Evolutionary conservation across 2,329 filamentous ascomycete genomes (phyloP).

Genomic region (Paraphaeosphaeria minitans): DNA sequence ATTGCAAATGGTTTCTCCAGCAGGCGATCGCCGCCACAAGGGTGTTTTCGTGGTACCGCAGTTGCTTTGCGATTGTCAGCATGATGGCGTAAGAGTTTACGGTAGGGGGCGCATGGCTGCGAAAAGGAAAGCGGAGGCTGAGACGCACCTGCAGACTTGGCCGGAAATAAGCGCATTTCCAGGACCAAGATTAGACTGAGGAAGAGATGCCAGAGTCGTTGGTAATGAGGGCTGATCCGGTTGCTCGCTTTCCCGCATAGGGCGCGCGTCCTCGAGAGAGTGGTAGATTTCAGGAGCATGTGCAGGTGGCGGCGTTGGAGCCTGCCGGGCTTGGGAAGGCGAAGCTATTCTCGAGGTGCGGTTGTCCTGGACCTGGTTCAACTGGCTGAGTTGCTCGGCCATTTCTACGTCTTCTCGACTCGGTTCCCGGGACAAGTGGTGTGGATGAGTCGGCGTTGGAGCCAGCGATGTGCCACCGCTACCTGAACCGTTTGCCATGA

Average conservation of each 20-base stretch:
- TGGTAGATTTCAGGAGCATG: constrained; percentile 44
- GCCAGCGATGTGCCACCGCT: constrained; percentile 46
- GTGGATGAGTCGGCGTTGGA: constrained; percentile 44
- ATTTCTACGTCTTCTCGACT: constrained; percentile 58
- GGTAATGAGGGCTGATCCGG: constrained; percentile 30
- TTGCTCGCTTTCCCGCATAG: constrained; percentile 25
- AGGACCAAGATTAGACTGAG: constrained; percentile 23
- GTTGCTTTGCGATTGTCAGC: constrained; percentile 65
- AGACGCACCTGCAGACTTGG: constrained; percentile 72
- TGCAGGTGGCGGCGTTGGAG: constrained; percentile 25
- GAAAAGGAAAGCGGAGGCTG: neutral
- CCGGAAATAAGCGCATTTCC: constrained; percentile 56
- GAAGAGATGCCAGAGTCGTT: constrained; percentile 26
- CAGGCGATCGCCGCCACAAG: constrained; percentile 89
- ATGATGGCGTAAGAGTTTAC: neutral
- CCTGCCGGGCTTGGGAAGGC: constrained; percentile 25
- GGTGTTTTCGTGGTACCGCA: constrained; percentile 93
- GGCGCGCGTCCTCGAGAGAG: constrained; percentile 47
- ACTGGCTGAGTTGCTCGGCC: constrained; percentile 51
- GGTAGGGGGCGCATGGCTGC: neutral
- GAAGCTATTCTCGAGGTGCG: constrained; percentile 26
- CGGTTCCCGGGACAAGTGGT: constrained; percentile 49
- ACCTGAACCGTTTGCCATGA: constrained; percentile 36
- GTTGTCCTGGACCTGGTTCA: constrained; percentile 52
- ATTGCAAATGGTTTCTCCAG: constrained; percentile 95